Evolutionary conservation across 1,284 basidiomycete genomes (phyloP).

Genomic region (Ganoderma meredithae): DNA sequence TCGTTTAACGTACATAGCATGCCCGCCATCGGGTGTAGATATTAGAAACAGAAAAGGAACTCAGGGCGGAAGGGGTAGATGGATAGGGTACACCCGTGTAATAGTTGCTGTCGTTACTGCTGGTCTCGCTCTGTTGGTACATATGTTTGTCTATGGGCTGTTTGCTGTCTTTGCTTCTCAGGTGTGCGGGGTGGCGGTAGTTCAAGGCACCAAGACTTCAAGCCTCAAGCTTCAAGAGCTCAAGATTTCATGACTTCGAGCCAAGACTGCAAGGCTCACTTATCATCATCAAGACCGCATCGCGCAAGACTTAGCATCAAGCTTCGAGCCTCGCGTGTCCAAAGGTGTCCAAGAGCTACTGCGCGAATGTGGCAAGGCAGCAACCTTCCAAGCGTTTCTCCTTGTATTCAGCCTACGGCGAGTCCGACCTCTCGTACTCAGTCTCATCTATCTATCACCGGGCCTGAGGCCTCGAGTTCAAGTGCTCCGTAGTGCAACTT

Average conservation of each 20-base stretch:
- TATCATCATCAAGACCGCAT: background rate
- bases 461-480: too few species aligned
- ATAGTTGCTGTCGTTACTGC: slow-evolving; percentile 7
- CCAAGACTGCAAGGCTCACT: background rate
- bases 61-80: background rate
- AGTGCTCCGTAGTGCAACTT: background rate
- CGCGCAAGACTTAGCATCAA: background rate
- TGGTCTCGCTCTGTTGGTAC: background rate
- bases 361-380: background rate
- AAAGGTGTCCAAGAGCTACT: background rate
- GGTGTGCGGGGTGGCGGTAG: background rate
- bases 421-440: background rate
- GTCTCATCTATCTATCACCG: too few species aligned
- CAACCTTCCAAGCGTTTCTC: background rate
- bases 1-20: slow-evolving; percentile 4
- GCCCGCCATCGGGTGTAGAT: background rate
- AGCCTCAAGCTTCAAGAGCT: background rate
- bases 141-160: slow-evolving; percentile 1
- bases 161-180: background rate
- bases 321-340: background rate
- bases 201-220: background rate
- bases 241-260: background rate
- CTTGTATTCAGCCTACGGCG: background rate
- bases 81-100: slow-evolving; percentile 8
- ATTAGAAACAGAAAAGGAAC: slow-evolving; percentile 6